Evolutionary conservation across 2,329 filamentous ascomycete genomes (phyloP).

Genomic region (Alternaria brassicae): DNA sequence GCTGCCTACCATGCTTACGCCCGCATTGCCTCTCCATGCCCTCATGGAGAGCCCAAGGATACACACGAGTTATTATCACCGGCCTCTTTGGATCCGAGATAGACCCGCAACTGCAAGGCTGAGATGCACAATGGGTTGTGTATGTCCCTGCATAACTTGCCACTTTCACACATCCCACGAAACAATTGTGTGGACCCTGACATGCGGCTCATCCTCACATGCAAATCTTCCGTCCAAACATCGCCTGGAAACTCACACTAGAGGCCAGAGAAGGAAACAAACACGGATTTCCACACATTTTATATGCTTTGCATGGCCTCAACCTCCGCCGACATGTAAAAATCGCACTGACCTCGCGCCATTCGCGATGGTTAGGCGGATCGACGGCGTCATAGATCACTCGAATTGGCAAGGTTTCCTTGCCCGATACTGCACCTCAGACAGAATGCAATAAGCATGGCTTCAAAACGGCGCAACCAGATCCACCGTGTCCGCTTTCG

Average conservation of each 20-base stretch:
- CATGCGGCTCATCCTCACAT: conserved; percentile 6
- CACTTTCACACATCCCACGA: conserved; percentile 4
- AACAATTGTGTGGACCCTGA: conserved; percentile 13
- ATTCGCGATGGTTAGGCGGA: conserved; percentile 13
- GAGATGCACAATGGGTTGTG: conserved; percentile 8
- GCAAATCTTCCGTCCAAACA: neutral
- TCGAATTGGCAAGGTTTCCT: conserved; percentile 46
- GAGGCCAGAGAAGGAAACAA: neutral
- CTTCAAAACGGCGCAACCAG: conserved; percentile 30
- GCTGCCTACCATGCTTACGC: neutral
- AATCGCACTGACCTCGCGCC: neutral
- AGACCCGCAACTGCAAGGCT: conserved; percentile 1
- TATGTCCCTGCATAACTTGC: conserved; percentile 16
- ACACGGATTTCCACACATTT: neutral
- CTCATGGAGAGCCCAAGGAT: neutral
- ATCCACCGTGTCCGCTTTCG: conserved; percentile 27
- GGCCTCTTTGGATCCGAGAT: neutral
- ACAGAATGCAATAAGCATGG: conserved; percentile 37
- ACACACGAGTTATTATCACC: neutral
- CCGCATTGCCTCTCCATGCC: neutral
- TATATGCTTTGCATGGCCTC: neutral
- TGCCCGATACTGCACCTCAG: conserved; percentile 39
- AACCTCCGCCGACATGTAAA: neutral
- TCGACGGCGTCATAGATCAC: conserved; percentile 46
- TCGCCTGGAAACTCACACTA: neutral